A percentile compares a stretch with the other conserved stretches of the same genome.
These are phyloP conservation scores for Phycomyces nitens DNA, from an alignment of 192 early-diverging fungal species.

Conservation along the genomic window DNA sequence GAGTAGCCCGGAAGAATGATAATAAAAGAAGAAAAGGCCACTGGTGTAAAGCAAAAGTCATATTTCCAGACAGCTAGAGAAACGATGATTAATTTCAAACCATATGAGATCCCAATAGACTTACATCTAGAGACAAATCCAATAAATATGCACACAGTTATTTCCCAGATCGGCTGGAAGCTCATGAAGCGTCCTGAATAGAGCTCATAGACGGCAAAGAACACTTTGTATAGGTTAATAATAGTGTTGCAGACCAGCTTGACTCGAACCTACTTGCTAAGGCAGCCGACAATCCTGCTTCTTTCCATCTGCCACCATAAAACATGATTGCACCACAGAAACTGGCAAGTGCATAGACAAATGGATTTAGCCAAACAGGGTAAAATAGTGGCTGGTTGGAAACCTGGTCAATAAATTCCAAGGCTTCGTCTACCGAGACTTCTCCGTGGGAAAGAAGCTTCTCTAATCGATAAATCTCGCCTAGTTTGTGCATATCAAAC, in stretches of 20 bases:
- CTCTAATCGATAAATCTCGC: slow-evolving; percentile 59
- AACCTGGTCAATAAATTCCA: slow-evolving; percentile 60
- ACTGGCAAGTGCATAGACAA: slow-evolving; percentile 51
- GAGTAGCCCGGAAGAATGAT: slow-evolving; percentile 74
- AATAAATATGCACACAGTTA: slow-evolving; percentile 44
- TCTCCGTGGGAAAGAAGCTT: slow-evolving; percentile 61
- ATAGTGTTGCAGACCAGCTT: slow-evolving; percentile 22
- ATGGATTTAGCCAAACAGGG: slow-evolving; percentile 55
- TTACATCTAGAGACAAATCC: slow-evolving; percentile 41
- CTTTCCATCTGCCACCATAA: slow-evolving; percentile 65
- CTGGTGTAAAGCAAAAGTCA: slow-evolving; percentile 62
- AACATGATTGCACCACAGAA: slow-evolving; percentile 65
- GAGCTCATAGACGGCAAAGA: slow-evolving; percentile 50
- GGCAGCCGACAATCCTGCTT: slow-evolving; percentile 54
- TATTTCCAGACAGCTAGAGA: slow-evolving; percentile 33
- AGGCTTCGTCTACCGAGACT: slow-evolving; percentile 60
- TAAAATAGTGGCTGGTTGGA: slow-evolving; percentile 50
- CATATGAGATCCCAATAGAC: too few species aligned
- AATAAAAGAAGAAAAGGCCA: slow-evolving; percentile 59
- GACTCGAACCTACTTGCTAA: slow-evolving; percentile 33
- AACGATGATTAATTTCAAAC: too few species aligned
- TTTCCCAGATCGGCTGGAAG: slow-evolving; percentile 44
- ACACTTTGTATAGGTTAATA: slow-evolving; percentile 10
- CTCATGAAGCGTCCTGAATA: slow-evolving; percentile 49
- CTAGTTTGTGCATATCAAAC: slow-evolving; percentile 68